Base-by-base conservation (phyloP, 345 rosid species). In the Ceriops decandra region DNA sequence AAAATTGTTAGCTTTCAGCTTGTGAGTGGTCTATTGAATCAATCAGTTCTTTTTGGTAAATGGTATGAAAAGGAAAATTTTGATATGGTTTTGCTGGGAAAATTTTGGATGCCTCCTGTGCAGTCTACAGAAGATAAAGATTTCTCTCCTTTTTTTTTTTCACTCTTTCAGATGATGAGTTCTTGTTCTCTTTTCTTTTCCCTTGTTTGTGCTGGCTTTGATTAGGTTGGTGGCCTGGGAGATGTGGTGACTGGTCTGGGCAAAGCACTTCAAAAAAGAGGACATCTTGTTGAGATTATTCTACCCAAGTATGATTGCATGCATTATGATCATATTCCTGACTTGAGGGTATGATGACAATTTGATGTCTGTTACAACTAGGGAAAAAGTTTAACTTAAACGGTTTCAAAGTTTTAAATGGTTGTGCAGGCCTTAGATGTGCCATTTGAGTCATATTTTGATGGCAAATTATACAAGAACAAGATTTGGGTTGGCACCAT, bases 271-370 rank as follows among this genome's bases (percentile, higher is more conserved):
- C 99, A 95, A 81, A 87, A 88, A 86, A 87, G 80, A 83, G 99
- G 97, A 64, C 96, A 95, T 68, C 87, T 91, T 74, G 91, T 91
- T 71, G 99, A 95, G 82, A 82, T 95, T 76, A 74, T 95, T 77
- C 82, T 95, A 72, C 99, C 99, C 52, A 95, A 95, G 73, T 95
- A 95, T 76, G 99, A 95, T 74, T 95, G 97, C 81, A 88, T 91
- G 93, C 85, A 89, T 57, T 91, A 87, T 83, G 95, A 86, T 65
- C 89, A 84, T 20, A 71, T 89, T 35, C 76, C 54, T 28, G 85
- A 87, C 77, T 80, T 95, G 33, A 85, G 91, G 93, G 99, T 95
- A 84, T 65, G 81, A 42, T 66, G 57, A 28, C 67, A 31, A 17
- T 46, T 67, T 67, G 64, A 56, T 52, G 35, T 30, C 69, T 63